Evolutionary conservation across 2,329 filamentous ascomycete genomes (phyloP), one percentile per base, ranked within the genome.

Genomic region (Claviceps humidiphila): DNA sequence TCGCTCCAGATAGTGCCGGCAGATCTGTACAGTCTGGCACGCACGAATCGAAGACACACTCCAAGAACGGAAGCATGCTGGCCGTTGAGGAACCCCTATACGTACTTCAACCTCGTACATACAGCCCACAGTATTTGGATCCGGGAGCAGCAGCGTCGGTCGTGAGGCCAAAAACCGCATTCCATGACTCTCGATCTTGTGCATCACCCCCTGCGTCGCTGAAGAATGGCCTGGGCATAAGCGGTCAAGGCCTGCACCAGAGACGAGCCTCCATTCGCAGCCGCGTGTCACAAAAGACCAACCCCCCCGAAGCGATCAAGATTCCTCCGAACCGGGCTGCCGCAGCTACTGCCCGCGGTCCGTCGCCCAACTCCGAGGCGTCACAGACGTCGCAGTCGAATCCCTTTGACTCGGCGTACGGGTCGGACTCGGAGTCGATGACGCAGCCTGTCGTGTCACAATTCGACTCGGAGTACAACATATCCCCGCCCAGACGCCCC

Each of bases 101-200:
- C 54, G 68, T 81, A 22, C 66, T 82, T 4, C 77, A 81, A 56
- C 78, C 78, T 13, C 69, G 72, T 38, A 80, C 76, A 0, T 81
- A 81, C 57, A 80, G 76, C 0, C 78, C 78, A 0, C 51, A 54
- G 20, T 47, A 48, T 0, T 39, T 49, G 4, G 53, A 44, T 5
- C 45, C 52, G 14, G 26, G 26, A 30, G 16, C 44, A 16, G 17
- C 45, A 1, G 14, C 45, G 1, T 50, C 55, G 1, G n/a, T 47
- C 11, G 37, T 38, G 22, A 50, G 52, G 34, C 42, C 52, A 7
- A 26, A 34, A 13, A 43, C 20, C 11, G 42, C 47, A 1, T 50
- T 50, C 30, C 51, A 54, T 2, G 48, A 52, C 11, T 11, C 47
- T 11, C 42, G 51, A 22, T 5, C 20, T 22, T 37, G 14, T 5